These are phyloP conservation scores for Lonicera japonica DNA, from an alignment of 129 eudicot genomes.

Conservation along the genomic window DNA sequence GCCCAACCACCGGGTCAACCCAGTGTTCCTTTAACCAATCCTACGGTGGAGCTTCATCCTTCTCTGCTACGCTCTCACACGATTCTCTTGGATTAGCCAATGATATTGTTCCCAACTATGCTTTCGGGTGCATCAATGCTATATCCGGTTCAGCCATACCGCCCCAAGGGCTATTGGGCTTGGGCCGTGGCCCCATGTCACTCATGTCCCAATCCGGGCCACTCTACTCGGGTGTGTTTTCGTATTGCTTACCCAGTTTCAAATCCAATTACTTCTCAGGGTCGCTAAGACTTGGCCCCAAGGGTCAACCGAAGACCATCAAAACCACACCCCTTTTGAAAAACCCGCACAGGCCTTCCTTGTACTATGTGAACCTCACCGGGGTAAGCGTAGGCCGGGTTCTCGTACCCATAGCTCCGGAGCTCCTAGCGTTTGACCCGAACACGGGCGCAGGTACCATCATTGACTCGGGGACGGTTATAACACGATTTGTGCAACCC, in stretches of 20 bases:
- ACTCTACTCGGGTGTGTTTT: conserved; percentile 58
- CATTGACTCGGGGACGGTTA: conserved; percentile 88
- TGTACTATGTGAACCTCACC: conserved; percentile 85
- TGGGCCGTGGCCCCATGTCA: conserved; percentile 83
- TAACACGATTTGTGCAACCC: conserved; percentile 66
- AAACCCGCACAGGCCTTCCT: conserved; percentile 78
- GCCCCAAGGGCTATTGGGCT: conserved; percentile 86
- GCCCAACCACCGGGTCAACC: conserved; percentile 43
- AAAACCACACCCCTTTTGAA: conserved; percentile 73
- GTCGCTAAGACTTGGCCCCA: conserved; percentile 76
- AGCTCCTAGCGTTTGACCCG: conserved; percentile 61
- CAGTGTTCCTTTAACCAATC: conserved; percentile 66
- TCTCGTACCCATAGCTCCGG: conserved; percentile 61
- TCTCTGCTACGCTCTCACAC: conserved; percentile 56
- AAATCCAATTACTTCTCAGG: conserved; percentile 88
- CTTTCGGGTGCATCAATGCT: conserved; percentile 68
- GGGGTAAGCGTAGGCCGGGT: conserved; percentile 69
- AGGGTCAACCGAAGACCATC: conserved; percentile 78
- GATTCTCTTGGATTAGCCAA: conserved; percentile 50
- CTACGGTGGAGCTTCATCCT: conserved; percentile 80
- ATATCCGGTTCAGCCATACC: conserved; percentile 57
- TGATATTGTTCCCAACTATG: conserved; percentile 46
- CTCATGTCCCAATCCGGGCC: conserved; percentile 63
- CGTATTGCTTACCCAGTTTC: conserved; percentile 93
- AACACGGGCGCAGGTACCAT: conserved; percentile 82